A percentile compares a stretch with the other conserved stretches of the same genome.
phyloP scores from a whole-genome alignment of 352 stramenopile species.

The Globisporangium barbulae region DNA sequence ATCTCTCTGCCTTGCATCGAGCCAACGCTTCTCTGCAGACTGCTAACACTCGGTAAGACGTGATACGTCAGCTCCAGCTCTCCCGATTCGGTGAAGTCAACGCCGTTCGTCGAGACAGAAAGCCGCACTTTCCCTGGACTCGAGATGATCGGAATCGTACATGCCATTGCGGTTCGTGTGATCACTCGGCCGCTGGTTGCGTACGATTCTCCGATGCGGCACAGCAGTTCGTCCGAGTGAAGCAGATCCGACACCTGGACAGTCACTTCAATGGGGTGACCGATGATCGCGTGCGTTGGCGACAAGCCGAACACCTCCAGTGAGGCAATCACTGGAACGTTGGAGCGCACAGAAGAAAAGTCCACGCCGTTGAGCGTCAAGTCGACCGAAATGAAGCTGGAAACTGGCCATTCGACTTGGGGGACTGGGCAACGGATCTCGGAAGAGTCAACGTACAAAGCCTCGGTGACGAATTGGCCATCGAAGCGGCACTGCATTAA shows the following conservation, averaged over 20 bases:
- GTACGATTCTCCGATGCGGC: conserved; percentile 30
- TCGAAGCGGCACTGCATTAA: conserved; percentile 28
- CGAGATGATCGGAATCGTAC: conserved; percentile 21
- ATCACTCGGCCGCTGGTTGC: conserved; percentile 16
- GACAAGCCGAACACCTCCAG: conserved; percentile 27
- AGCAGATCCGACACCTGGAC: conserved; percentile 24
- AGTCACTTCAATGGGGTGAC: conserved; percentile 21
- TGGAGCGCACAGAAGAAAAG: conserved; percentile 24
- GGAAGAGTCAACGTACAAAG: conserved; percentile 16
- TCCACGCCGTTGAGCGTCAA: conserved; percentile 34
- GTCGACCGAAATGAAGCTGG: conserved; percentile 25
- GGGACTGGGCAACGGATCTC: conserved; percentile 31
- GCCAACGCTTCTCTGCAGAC: conserved; percentile 17
- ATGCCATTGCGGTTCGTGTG: conserved; percentile 30
- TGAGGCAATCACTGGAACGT: conserved; percentile 22
- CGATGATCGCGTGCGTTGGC: conserved; percentile 26
- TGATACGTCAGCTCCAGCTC: conserved; percentile 23
- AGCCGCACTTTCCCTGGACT: conserved; percentile 19
- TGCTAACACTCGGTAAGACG: conserved; percentile 10
- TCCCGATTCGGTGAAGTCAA: conserved; percentile 30
- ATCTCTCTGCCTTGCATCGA: conserved; percentile 30
- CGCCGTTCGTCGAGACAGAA: conserved; percentile 33
- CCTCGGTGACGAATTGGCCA: conserved; percentile 4
- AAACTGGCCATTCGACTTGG: conserved; percentile 10
- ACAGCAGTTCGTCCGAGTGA: conserved; percentile 19